Conservation (phyloP, 2,329 filamentous ascomycete genomes). For the Epichloe glyceriae region DNA sequence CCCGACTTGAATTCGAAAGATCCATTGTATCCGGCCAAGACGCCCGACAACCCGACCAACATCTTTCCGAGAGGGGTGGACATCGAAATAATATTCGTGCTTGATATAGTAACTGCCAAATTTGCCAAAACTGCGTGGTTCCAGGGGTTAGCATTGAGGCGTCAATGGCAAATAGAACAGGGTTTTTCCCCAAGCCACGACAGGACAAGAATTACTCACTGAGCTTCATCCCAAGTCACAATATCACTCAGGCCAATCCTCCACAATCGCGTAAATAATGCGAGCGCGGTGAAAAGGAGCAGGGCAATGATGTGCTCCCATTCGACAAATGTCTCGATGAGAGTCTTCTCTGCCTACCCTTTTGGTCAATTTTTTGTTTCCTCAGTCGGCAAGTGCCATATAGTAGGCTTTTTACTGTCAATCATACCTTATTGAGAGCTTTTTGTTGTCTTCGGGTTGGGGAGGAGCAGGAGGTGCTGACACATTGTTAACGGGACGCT, state of each 20-base stretch:
- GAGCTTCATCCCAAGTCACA: constrained; percentile 55
- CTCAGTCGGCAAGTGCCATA: not conserved
- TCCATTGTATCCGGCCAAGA: constrained; percentile 94
- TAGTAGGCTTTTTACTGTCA: not conserved
- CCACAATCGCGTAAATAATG: constrained; percentile 54
- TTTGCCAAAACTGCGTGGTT: constrained; percentile 62
- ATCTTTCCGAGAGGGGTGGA: constrained; percentile 97
- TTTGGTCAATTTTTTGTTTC: constrained; percentile 9
- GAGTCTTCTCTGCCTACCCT: constrained; percentile 29
- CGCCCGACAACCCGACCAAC: constrained; percentile 90
- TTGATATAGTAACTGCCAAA: constrained; percentile 99
- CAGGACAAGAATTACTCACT: constrained; percentile 30
- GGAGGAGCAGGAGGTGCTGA: constrained; percentile 21
- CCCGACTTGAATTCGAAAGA: constrained; percentile 99
- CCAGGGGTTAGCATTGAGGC: constrained; percentile 11
- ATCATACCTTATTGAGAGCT: constrained; percentile 37
- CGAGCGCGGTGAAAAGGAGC: constrained; percentile 46
- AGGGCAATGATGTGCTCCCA: constrained; percentile 51
- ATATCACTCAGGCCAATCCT: constrained; percentile 57
- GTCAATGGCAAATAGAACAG: not conserved
- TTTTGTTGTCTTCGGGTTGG: constrained; percentile 48
- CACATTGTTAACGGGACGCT: constrained; percentile 33
- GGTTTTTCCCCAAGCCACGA: not conserved
- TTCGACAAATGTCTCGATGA: constrained; percentile 49
- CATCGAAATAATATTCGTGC: constrained; percentile 92